A percentile compares a stretch with the other conserved stretches of the same genome.
Conservation (phyloP, 2,329 filamentous ascomycete species). For the Sarocladium kiliense region DNA sequence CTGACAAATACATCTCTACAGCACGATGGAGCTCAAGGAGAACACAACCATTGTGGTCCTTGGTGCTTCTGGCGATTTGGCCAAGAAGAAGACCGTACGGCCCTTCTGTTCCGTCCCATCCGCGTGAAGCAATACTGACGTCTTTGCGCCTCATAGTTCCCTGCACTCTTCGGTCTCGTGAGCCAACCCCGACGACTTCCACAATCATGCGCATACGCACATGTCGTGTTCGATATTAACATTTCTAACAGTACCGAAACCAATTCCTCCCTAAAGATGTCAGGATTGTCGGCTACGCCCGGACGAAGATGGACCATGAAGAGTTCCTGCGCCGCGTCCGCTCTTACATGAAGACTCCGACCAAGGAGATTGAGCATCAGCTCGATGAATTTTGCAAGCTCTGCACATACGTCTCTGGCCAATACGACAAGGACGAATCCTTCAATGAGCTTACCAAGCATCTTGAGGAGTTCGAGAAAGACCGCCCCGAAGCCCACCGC, state of each 20-base stretch:
- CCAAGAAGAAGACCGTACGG: slow-evolving; percentile 98
- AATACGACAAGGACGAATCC: slow-evolving; percentile 95
- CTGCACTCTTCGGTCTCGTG: slow-evolving; percentile 94
- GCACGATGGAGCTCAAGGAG: slow-evolving; percentile 92
- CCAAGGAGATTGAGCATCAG: slow-evolving; percentile 95
- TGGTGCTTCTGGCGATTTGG: slow-evolving; percentile 93
- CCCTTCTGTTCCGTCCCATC: slow-evolving; percentile 13
- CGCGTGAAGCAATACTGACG: slow-evolving; percentile 14
- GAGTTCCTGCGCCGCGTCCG: slow-evolving; percentile 93
- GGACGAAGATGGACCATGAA: slow-evolving; percentile 98
- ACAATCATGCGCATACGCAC: not conserved
- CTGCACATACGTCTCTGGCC: slow-evolving; percentile 92
- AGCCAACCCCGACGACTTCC: slow-evolving; percentile 37
- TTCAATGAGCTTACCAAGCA: slow-evolving; percentile 84
- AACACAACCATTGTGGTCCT: slow-evolving; percentile 97
- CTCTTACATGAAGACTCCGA: slow-evolving; percentile 98
- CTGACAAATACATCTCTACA: slow-evolving; percentile 29
- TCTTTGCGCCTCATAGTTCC: slow-evolving; percentile 58
- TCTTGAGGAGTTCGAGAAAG: slow-evolving; percentile 78
- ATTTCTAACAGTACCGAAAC: slow-evolving; percentile 74
- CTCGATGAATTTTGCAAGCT: slow-evolving; percentile 81
- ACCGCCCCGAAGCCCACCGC: slow-evolving; percentile 76
- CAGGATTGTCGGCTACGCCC: slow-evolving; percentile 96
- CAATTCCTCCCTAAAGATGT: slow-evolving; percentile 97
- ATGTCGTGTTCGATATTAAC: slow-evolving; percentile 4